A percentile compares a stretch with the other conserved stretches of the same genome.
These are phyloP conservation scores for Diplodia intermedia DNA, from an alignment of 2,329 filamentous ascomycete species.

Conservation along the genomic window DNA sequence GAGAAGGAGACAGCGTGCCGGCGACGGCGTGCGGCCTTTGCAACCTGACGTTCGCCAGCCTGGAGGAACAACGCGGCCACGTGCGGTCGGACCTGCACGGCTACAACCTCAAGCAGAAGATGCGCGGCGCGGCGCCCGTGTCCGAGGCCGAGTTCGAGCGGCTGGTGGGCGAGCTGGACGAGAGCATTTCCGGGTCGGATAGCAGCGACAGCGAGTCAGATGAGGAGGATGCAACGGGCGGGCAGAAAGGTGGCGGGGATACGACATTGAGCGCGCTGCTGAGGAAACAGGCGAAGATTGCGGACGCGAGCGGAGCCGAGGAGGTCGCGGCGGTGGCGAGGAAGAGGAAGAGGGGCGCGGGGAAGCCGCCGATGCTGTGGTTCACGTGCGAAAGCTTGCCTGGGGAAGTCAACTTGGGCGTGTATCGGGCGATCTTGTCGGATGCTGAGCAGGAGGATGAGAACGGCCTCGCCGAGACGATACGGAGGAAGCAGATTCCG, in stretches of 20 bases:
- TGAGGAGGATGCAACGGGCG: conserved; percentile 56
- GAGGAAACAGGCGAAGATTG: conserved; percentile 81
- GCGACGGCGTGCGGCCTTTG: conserved; percentile 84
- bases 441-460: conserved; percentile 71
- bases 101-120: conserved; percentile 93
- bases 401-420: conserved; percentile 78
- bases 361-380: conserved; percentile 83
- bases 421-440: conserved; percentile 85
- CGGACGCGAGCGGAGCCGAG: conserved; percentile 56
- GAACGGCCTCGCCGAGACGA: conserved; percentile 66
- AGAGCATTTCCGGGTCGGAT: conserved; percentile 88
- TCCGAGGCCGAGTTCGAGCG: conserved; percentile 86
- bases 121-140: conserved; percentile 74
- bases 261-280: conserved; percentile 77
- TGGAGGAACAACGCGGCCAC: conserved; percentile 84
- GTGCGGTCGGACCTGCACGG: conserved; percentile 88
- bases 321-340: conserved; percentile 57
- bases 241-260: conserved; percentile 60
- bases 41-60: conserved; percentile 70
- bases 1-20: conserved; percentile 40
- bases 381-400: conserved; percentile 79
- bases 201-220: conserved; percentile 69
- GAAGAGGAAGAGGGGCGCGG: conserved; percentile 61
- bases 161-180: conserved; percentile 83
- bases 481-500: conserved; percentile 78